Percentiles rank a stretch among this genome's conserved stretches.
These are phyloP conservation scores for Leccinum solheimii DNA, from an alignment of 1,284 basidiomycete species.

Conservation along the genomic window DNA sequence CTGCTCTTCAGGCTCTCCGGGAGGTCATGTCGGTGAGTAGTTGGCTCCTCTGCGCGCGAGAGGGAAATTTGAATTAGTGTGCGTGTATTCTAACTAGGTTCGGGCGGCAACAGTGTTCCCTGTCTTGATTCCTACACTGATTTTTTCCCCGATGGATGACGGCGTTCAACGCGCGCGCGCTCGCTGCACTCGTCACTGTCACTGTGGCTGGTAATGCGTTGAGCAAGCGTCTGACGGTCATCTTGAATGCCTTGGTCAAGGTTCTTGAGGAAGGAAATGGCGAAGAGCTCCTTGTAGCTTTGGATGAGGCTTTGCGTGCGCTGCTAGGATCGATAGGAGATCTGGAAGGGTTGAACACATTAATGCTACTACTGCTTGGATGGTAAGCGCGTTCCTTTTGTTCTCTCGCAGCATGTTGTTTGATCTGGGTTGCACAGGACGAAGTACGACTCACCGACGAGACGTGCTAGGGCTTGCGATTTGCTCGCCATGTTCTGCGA, in stretches of 20 bases:
- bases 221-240: constrained; percentile 77
- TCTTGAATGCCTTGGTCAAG: constrained; percentile 76
- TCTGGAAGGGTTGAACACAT: constrained; percentile 80
- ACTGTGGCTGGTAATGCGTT: constrained; percentile 91
- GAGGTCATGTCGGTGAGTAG: constrained; percentile 91
- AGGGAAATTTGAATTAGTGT: background rate
- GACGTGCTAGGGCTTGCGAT: constrained; percentile 77
- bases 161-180: constrained; percentile 92
- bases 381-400: constrained; percentile 52
- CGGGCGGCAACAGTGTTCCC: constrained; percentile 96
- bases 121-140: constrained; percentile 93
- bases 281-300: constrained; percentile 69
- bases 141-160: constrained; percentile 90
- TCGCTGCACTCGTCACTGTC: constrained; percentile 89
- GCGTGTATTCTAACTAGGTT: constrained; percentile 49
- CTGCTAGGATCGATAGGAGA: constrained; percentile 80
- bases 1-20: constrained; percentile 89
- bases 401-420: background rate
- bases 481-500: constrained; percentile 84
- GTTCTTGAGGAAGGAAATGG: constrained; percentile 65
- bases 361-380: constrained; percentile 88
- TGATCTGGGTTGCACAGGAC: constrained; percentile 55
- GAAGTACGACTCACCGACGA: constrained; percentile 67
- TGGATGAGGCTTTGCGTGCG: constrained; percentile 75
- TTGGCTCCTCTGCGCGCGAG: background rate